These are phyloP conservation scores for Diaporthe caulivora DNA, from an alignment of 2,329 filamentous ascomycete genomes.

Conservation along the genomic window DNA sequence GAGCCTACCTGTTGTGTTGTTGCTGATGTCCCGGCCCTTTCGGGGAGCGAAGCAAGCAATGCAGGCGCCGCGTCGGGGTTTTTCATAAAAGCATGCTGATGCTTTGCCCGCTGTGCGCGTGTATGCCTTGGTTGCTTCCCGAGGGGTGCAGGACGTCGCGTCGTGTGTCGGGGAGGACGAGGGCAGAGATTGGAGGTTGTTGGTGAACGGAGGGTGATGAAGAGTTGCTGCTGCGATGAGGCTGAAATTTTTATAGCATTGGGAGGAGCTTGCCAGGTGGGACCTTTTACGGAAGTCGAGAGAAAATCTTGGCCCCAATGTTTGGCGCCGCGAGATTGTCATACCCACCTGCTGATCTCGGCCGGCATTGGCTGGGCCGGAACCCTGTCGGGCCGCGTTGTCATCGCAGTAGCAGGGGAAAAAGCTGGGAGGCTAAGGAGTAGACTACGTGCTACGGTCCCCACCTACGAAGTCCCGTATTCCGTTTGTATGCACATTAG, in stretches of 20 bases:
- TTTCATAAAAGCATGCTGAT: background rate
- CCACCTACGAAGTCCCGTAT: no score
- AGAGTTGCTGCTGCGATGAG: constrained; percentile 41
- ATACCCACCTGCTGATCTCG: constrained; percentile 31
- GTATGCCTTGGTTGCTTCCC: background rate
- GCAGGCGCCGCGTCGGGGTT: background rate
- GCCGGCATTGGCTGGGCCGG: constrained; percentile 28
- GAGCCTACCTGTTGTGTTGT: constrained; percentile 26
- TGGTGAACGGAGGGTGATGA: background rate
- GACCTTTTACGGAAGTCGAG: background rate
- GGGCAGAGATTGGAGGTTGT: background rate
- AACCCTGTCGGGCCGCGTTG: constrained; percentile 19
- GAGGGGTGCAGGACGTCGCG: background rate
- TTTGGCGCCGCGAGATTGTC: constrained; percentile 24
- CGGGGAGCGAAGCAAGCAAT: background rate
- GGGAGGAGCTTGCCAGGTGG: background rate
- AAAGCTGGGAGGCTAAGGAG: no score
- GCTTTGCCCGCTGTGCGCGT: background rate
- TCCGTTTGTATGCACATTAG: no score
- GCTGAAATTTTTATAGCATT: constrained; percentile 31
- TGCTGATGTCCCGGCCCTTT: background rate
- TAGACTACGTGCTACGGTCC: no score
- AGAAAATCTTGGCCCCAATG: constrained; percentile 2
- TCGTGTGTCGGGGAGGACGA: background rate
- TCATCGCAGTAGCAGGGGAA: no score